phyloP scores from a whole-genome alignment of 148 eudicot species.

The Talinum fruticosum region DNA sequence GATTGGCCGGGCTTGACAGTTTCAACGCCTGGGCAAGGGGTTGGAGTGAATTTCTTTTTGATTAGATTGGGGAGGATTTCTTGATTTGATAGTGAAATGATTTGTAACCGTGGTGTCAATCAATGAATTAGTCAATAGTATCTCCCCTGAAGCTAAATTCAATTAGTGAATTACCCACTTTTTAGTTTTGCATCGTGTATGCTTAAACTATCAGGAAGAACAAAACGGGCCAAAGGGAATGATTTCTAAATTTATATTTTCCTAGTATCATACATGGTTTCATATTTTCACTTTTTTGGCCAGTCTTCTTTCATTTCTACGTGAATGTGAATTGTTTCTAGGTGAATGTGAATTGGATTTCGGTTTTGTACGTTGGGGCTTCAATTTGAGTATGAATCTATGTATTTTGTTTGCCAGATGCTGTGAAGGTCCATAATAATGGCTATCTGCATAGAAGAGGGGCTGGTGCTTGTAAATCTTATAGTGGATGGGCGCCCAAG shows the following conservation, averaged over 20 bases:
- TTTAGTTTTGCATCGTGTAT: too few species aligned
- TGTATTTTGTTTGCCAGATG: conserved; percentile 36
- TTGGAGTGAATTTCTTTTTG: not conserved
- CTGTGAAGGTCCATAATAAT: conserved; percentile 28
- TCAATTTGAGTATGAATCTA: not conserved
- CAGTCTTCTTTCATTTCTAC: not conserved
- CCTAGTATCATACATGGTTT: too few species aligned
- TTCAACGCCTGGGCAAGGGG: not conserved
- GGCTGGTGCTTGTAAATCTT: conserved; percentile 26
- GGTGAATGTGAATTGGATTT: not conserved
- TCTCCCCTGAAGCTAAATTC: not conserved
- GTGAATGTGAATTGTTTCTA: not conserved
- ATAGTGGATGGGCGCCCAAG: conserved; percentile 34
- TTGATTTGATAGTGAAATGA: not conserved
- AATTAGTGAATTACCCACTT: not conserved
- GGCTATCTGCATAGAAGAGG: conserved; percentile 34
- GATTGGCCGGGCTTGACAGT: not conserved
- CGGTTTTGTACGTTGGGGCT: not conserved
- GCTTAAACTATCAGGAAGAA: not conserved
- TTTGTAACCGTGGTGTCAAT: not conserved
- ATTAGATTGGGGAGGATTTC: too few species aligned
- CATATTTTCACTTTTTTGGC: not conserved
- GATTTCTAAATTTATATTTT: not conserved
- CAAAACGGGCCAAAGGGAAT: not conserved
- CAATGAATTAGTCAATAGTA: not conserved